Evolutionary conservation across 345 rosid species (phyloP).

Genomic region (Salix koriyanagi): DNA sequence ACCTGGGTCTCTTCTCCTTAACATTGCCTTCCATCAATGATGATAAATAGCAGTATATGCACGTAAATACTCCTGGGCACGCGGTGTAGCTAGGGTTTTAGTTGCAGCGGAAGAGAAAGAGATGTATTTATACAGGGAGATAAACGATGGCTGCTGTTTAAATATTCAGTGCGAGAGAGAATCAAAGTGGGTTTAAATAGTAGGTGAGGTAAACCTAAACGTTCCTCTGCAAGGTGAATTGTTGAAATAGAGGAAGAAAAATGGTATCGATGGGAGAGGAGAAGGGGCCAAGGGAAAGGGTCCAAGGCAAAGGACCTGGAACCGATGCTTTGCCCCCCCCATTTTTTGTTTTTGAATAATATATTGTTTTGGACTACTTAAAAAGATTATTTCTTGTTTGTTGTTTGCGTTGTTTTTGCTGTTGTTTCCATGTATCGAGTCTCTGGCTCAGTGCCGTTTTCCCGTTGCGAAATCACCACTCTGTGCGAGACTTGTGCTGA

Average conservation of each 20-base stretch:
- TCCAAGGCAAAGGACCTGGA: constrained; percentile 46
- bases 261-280: constrained; percentile 35
- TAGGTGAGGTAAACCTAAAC: too few relatives aligned
- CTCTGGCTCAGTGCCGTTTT: constrained; percentile 11
- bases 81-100: background rate
- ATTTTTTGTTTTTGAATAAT: constrained; percentile 5
- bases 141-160: too few relatives aligned
- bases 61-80: background rate
- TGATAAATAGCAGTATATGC: background rate
- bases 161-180: too few relatives aligned
- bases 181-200: too few relatives aligned
- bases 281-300: constrained; percentile 54
- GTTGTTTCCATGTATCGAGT: constrained; percentile 35
- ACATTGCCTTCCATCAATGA: background rate
- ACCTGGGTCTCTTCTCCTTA: constrained; percentile 33
- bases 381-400: constrained; percentile 41
- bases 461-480: constrained; percentile 20
- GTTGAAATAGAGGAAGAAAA: background rate
- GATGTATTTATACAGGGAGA: too few relatives aligned
- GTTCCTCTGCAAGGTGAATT: too few relatives aligned
- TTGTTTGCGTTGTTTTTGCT: constrained; percentile 40
- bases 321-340: constrained; percentile 38
- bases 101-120: background rate
- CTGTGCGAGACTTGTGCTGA: background rate
- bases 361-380: constrained; percentile 29